These are phyloP conservation scores for Beauveria caledonica DNA, from an alignment of 2,329 filamentous ascomycete species.

Conservation along the genomic window DNA sequence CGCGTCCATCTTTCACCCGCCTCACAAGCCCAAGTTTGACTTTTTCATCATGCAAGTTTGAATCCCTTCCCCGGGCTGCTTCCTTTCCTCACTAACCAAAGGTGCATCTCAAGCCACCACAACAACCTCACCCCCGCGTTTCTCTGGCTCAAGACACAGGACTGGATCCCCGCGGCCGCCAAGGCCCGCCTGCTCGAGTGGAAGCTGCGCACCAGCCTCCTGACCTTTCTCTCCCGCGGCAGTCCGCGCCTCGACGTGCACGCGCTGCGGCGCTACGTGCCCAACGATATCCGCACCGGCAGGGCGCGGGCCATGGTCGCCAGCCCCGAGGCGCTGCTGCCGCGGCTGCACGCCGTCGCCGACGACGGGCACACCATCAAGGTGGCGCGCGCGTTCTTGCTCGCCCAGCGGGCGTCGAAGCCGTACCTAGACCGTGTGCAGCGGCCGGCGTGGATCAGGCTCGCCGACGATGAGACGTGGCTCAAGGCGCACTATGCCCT, in stretches of 20 bases:
- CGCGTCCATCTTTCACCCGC: slow-evolving; percentile 52
- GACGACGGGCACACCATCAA: slow-evolving; percentile 84
- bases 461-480: slow-evolving; percentile 53
- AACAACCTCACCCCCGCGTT: slow-evolving; percentile 68
- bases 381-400: slow-evolving; percentile 58
- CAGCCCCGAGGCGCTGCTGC: slow-evolving; percentile 41
- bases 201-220: slow-evolving; percentile 69
- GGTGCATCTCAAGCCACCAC: slow-evolving; percentile 52
- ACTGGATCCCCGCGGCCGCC: slow-evolving; percentile 50
- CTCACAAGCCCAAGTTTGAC: slow-evolving; percentile 65
- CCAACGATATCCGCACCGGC: slow-evolving; percentile 29
- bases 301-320: slow-evolving; percentile 24
- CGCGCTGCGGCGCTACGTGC: slow-evolving; percentile 52
- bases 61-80: background rate
- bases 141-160: slow-evolving; percentile 52
- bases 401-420: slow-evolving; percentile 48
- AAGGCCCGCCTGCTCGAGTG: slow-evolving; percentile 70
- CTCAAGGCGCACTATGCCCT: slow-evolving; percentile 51
- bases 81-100: background rate
- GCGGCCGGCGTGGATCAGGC: slow-evolving; percentile 36
- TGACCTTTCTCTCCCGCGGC: slow-evolving; percentile 63
- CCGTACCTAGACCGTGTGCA: slow-evolving; percentile 33
- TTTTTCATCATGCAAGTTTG: slow-evolving; percentile 57
- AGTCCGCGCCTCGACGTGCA: slow-evolving; percentile 52
- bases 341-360: slow-evolving; percentile 36